Percentiles rank a stretch among this genome's conserved stretches.
These are phyloP conservation scores for Lactarius deliciosus DNA, from an alignment of 768 basidiomycete genomes.

Conservation along the genomic window DNA sequence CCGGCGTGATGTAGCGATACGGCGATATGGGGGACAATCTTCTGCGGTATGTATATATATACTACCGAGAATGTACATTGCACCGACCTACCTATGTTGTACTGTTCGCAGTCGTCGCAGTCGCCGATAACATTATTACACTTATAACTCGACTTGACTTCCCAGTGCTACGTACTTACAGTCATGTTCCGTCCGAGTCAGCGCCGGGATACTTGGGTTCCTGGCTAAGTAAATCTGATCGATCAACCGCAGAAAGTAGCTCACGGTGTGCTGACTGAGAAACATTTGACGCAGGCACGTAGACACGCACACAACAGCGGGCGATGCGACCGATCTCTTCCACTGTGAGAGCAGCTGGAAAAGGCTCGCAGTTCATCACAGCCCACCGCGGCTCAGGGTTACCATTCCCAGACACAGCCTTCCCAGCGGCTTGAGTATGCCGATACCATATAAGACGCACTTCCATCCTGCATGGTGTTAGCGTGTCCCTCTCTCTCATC, in stretches of 20 bases:
- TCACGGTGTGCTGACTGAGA: slow-evolving; percentile 7
- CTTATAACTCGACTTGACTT: not conserved
- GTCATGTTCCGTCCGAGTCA: slow-evolving; percentile 18
- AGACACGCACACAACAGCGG: not conserved
- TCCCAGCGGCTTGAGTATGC: slow-evolving; percentile 9
- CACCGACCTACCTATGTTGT: slow-evolving; percentile 6
- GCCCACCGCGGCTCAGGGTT: slow-evolving; percentile 22
- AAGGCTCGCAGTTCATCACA: not conserved
- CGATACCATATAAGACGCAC: slow-evolving; percentile 5
- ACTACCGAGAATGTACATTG: not conserved
- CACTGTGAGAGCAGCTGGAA: slow-evolving; percentile 11
- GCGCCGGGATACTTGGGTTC: slow-evolving; percentile 6
- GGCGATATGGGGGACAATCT: slow-evolving; percentile 15
- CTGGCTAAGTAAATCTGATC: not conserved
- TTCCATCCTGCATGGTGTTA: slow-evolving; percentile 13
- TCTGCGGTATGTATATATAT: not conserved
- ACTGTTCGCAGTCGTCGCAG: not conserved
- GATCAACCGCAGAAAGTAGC: not conserved
- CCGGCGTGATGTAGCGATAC: not conserved
- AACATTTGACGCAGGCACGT: not conserved
- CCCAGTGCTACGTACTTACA: not conserved
- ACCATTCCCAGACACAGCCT: slow-evolving; percentile 6
- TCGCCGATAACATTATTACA: not conserved
- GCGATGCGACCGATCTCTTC: slow-evolving; percentile 6
- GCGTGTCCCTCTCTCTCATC: not conserved